These are phyloP conservation scores for Coccomyxa sp. DNA, from an alignment of 139 green algal genomes.

Conservation along the genomic window DNA sequence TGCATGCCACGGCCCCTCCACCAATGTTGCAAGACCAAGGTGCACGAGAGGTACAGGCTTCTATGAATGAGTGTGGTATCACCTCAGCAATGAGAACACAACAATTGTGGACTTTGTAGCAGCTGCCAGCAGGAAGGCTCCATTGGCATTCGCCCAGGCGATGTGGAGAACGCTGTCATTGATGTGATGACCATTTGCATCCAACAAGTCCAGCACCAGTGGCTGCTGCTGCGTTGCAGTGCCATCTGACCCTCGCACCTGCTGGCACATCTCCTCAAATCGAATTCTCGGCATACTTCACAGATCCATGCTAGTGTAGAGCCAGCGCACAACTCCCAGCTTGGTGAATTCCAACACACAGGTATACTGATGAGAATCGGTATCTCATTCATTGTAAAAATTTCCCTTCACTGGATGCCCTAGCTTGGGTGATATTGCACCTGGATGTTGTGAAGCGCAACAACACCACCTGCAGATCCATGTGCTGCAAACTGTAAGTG, in stretches of 20 bases:
- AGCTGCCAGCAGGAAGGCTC: slow-evolving; percentile 7
- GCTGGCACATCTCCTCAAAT: neutral
- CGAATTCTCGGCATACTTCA: neutral
- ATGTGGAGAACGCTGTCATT: neutral
- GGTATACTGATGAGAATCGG: neutral
- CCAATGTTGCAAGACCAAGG: neutral
- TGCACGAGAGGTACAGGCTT: neutral
- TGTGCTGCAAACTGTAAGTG: neutral
- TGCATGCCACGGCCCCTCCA: neutral
- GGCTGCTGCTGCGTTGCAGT: neutral
- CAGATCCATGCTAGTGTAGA: too few relatives aligned
- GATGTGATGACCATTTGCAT: neutral
- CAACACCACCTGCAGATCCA: neutral
- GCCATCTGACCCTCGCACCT: neutral
- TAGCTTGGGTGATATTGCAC: neutral
- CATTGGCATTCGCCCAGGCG: neutral
- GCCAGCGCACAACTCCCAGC: neutral
- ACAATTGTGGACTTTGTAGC: neutral
- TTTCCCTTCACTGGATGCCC: neutral
- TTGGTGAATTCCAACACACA: neutral
- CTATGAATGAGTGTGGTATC: neutral
- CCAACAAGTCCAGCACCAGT: neutral
- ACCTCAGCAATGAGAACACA: slow-evolving; percentile 8
- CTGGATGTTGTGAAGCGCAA: slow-evolving; percentile 1
- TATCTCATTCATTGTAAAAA: neutral